A percentile compares a stretch with the other conserved stretches of the same genome.
Evolutionary conservation across 495 filamentous ascomycete species (phyloP).

Genomic region (Penicillium lagena): DNA sequence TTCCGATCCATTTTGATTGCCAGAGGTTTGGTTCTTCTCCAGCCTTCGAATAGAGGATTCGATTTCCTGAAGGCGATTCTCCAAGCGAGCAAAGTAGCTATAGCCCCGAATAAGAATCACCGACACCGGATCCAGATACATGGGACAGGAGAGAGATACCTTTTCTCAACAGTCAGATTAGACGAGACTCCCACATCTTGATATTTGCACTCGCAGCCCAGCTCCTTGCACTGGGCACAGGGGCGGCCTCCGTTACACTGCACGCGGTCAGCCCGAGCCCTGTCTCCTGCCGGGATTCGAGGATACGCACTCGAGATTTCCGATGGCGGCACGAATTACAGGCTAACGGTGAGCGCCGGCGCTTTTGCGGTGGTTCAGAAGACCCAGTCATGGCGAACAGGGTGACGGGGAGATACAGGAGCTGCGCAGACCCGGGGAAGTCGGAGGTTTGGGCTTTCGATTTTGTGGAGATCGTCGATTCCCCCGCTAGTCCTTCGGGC

Average conservation of each 20-base stretch:
- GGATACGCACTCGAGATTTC: conserved; percentile 7
- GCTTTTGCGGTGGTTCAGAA: not conserved
- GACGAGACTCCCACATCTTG: conserved; percentile 1
- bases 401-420: no score
- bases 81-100: not conserved
- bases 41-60: no score
- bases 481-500: no score
- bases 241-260: not conserved
- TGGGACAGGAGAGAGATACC: not conserved
- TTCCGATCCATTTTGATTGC: no score
- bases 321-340: conserved; percentile 8
- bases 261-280: not conserved
- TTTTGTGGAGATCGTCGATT: no score
- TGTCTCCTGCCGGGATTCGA: not conserved
- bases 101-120: not conserved
- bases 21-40: no score
- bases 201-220: conserved; percentile 5
- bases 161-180: conserved; percentile 8
- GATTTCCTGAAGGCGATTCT: no score
- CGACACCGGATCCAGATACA: no score
- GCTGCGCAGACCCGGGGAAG: no score
- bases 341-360: conserved; percentile 2
- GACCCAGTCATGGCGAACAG: no score
- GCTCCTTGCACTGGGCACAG: conserved; percentile 6
- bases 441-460: no score